Base-by-base conservation (phyloP, 306 rosid species). In the Ziziphus jujuba region DNA sequence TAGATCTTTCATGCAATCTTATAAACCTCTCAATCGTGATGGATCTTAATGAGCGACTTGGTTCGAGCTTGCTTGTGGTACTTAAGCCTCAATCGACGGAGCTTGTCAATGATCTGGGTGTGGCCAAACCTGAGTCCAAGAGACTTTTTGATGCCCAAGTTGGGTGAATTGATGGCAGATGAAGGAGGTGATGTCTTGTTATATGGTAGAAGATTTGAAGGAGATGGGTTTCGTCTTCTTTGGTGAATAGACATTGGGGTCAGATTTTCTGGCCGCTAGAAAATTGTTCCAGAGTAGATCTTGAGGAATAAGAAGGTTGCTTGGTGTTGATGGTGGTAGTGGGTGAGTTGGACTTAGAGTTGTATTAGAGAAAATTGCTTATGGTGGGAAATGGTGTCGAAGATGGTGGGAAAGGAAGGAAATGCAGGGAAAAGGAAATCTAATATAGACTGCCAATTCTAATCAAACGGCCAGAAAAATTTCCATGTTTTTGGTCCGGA, bases 31-130 rank as follows among this genome's bases (percentile, higher is more conserved):
- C 36, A 54, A 36, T 75, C 75, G 65, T 75, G 74, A 15, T 63
- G 69, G 24, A 70, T 75, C 24, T 68, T 54, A 52, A 69, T 21
- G 17, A 56, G 64, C 19, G 80, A 68, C 35, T 75, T 69, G 20
- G 75, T 61, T 51, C 80, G 25, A 1, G 70, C 80, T 35, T 61
- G 63, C 22, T 70, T 43, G 55, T 75, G 71, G 75, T 75, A 75
- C 66, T 23, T 65, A 55, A 75, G 65, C 14, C 61, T 62, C 8
- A 69, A 56, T 0, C 80, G 35, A 22, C 73, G 70, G 51, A 75
- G 80, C 80, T 62, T 75, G 20, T 68, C 75, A 65, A 71, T 59
- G 74, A 75, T 69, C 75, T 34, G 56, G 66, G 59, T 62, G 14
- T 68, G 75, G 66, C 47, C 45, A 61, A 75, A 75, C 62, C 43